Base-by-base conservation (phyloP, 495 filamentous ascomycete genomes). In the Pyrenula massariospora region DNA sequence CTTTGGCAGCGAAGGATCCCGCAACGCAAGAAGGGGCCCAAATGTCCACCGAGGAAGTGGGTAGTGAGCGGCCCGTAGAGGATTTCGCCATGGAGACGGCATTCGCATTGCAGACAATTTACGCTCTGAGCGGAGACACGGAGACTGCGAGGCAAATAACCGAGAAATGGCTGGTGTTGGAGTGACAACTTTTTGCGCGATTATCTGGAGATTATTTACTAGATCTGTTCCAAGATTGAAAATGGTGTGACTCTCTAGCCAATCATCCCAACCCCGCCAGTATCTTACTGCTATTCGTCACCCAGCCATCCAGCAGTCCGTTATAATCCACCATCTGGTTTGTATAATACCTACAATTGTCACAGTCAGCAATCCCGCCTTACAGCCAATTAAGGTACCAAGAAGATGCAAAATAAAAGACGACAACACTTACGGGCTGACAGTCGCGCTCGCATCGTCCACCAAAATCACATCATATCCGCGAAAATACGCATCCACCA, bases 11-110 rank as follows among this genome's bases (percentile, higher is more conserved):
- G 83, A 12, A 73, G 70, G 55, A 76, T 80, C 20, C 66, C 68
- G 58, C 54, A 62, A 12, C 49, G 67, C 48, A 42, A 59, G 15
- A 36, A 58, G 51, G 11, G 52, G 54, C 5, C 25, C 53, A 61
- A 52, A 60, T 56, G 19, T 50, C 59, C 0, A 64, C 66, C 47
- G 62, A 68, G 24, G 50, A 12, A 20, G 24, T 19, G 54, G n/a
- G n/a, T n/a, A n/a, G n/a, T n/a, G 58, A 58, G 22, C 53, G 51
- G 42, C 54, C 57, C 12, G 65, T 66, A 15, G 86, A 89, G 58
- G 78, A 88, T 60, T 79, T 92, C 59, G 78, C 78, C 15, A 65
- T 70, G 15, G 90, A 95, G 65, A 86, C 90, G 54, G 89, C 89
- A 48, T 84, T 85, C 65, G 86, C 87, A 58, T 63, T 95, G 56